Evolutionary conservation across 306 rosid species (phyloP).

Genomic region (Pachyrhizus erosus): DNA sequence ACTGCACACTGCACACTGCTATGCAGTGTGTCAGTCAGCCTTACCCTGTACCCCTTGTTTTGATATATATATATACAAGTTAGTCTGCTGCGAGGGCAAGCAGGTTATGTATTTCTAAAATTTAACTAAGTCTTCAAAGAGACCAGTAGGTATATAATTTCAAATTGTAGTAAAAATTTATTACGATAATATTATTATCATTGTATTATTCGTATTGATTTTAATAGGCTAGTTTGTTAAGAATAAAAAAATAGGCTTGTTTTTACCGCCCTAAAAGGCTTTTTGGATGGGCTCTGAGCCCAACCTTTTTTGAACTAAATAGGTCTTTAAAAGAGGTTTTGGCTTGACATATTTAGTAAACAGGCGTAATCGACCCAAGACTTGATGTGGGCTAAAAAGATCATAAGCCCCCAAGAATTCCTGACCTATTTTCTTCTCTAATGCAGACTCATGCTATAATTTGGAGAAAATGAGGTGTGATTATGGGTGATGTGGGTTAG

Average conservation of each 20-base stretch:
- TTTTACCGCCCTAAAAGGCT: not conserved
- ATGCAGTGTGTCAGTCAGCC: too few species aligned
- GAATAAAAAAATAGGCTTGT: too few species aligned
- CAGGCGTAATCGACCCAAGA: not conserved
- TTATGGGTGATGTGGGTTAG: not conserved
- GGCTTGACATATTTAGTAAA: not conserved
- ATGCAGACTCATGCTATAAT: not conserved
- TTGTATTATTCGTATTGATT: not conserved
- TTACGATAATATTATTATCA: not conserved
- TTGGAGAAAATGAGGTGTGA: not conserved
- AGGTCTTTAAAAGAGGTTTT: too few species aligned
- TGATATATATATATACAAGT: too few species aligned
- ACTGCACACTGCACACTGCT: too few species aligned
- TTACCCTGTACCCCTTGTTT: too few species aligned
- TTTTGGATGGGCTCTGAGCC: too few species aligned
- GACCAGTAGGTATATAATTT: not conserved
- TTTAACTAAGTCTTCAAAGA: not conserved
- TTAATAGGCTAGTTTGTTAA: not conserved
- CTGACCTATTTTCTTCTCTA: not conserved
- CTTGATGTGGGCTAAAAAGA: not conserved
- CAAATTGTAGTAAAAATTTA: not conserved
- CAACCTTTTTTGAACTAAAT: not conserved
- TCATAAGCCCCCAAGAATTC: not conserved
- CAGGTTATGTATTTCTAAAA: too few species aligned
- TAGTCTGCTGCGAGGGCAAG: too few species aligned